phyloP scores from a whole-genome alignment of 2,329 filamentous ascomycete genomes.

The Pestalotiopsis sp. region DNA sequence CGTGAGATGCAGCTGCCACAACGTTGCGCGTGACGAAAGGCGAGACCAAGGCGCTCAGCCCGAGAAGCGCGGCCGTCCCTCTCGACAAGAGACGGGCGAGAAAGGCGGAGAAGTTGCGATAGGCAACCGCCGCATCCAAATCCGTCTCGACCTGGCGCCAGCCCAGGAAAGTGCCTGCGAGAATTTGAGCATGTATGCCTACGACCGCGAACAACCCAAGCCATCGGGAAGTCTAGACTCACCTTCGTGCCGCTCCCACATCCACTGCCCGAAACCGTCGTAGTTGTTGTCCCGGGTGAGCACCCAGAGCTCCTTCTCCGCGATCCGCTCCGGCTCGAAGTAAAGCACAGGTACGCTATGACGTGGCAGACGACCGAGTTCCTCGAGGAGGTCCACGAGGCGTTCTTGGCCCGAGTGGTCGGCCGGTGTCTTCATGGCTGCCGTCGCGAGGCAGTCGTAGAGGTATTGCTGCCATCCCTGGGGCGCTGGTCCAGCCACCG shows the following conservation, averaged over 20 bases:
- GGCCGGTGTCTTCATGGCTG: conserved; percentile 4
- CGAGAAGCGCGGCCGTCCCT: not conserved
- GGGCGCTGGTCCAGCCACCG: not conserved
- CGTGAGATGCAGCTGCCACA: not conserved
- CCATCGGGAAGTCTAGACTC: not conserved
- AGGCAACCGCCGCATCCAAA: not conserved
- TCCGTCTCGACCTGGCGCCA: not conserved
- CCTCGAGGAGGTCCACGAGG: not conserved
- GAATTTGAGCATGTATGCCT: not conserved
- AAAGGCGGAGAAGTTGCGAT: conserved; percentile 6
- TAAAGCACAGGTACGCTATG: conserved; percentile 1
- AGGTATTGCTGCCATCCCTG: conserved; percentile 7
- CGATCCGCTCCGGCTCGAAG: not conserved
- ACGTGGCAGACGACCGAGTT: not conserved
- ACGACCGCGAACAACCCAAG: not conserved
- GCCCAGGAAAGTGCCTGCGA: not conserved
- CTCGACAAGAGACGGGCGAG: not conserved
- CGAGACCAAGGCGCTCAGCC: not conserved
- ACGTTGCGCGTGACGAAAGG: not conserved
- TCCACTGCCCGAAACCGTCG: conserved; percentile 3
- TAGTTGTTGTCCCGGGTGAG: not conserved
- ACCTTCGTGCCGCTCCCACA: conserved; percentile 8
- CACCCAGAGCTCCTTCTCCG: conserved; percentile 9
- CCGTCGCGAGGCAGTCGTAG: not conserved
- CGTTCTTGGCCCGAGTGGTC: not conserved